Conservation (phyloP, 345 rosid species). For the Sonneratia alba region DNA sequence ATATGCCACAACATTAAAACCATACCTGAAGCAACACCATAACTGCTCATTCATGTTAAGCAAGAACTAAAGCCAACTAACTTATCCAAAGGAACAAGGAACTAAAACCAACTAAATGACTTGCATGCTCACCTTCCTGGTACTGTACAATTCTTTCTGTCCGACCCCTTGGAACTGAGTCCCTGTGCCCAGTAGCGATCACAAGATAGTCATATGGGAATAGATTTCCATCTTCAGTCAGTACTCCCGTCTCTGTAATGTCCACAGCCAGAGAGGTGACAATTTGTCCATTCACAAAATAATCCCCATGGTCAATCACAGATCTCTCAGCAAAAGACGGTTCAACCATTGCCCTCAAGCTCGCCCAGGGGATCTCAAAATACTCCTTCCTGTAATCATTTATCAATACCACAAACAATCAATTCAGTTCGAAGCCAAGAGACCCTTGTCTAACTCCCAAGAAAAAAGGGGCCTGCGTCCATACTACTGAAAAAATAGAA, state of each 20-base stretch:
- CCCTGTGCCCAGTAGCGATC: constrained; percentile 67
- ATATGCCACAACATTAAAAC: neutral
- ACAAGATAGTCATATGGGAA: constrained; percentile 70
- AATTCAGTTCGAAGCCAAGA: neutral
- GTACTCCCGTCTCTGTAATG: constrained; percentile 51
- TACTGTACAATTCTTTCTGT: constrained; percentile 45
- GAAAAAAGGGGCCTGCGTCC: neutral
- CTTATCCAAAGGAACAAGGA: neutral
- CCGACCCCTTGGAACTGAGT: constrained; percentile 42
- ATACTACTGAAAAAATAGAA: neutral
- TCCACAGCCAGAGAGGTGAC: constrained; percentile 48
- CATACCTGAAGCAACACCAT: neutral
- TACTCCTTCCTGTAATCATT: constrained; percentile 69
- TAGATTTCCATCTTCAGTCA: constrained; percentile 35
- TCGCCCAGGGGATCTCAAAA: constrained; percentile 81
- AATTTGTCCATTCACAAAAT: constrained; percentile 45
- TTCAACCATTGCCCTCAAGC: constrained; percentile 76
- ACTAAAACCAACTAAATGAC: neutral
- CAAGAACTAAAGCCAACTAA: neutral
- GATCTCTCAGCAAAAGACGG: constrained; percentile 64
- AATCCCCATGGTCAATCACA: constrained; percentile 58
- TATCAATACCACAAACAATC: neutral
- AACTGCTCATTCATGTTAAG: neutral
- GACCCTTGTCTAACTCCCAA: neutral
- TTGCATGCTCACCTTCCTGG: constrained; percentile 33